These are phyloP conservation scores for Hypoxylon sp. DNA, from an alignment of 2,329 filamentous ascomycete species.

Conservation along the genomic window DNA sequence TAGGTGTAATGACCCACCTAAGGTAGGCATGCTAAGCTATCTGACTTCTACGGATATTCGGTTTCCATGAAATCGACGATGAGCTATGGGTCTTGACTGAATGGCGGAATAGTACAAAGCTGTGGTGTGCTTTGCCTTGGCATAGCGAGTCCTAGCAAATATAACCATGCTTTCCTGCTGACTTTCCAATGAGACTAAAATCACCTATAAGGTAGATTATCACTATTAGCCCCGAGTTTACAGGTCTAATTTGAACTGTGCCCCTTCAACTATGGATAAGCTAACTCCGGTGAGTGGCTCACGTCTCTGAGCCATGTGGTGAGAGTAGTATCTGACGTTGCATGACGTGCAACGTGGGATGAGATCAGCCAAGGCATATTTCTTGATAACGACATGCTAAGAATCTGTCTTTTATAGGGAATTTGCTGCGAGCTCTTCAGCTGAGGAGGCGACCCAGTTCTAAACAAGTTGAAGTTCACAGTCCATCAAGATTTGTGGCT, in stretches of 20 bases:
- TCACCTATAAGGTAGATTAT: too few species aligned
- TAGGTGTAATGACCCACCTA: background rate
- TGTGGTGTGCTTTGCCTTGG: too few species aligned
- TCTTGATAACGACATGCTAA: background rate
- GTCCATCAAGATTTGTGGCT: constrained; percentile 7
- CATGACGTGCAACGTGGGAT: background rate
- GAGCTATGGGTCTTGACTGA: background rate
- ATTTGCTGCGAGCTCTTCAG: background rate
- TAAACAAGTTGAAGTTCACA: background rate
- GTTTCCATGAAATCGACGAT: background rate
- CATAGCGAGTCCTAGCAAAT: background rate
- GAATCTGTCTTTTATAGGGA: background rate
- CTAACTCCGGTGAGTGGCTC: background rate
- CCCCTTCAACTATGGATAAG: background rate
- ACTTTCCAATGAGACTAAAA: background rate
- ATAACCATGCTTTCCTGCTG: background rate
- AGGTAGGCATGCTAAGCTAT: background rate
- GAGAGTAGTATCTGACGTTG: background rate
- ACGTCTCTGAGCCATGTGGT: background rate
- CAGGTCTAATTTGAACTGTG: background rate
- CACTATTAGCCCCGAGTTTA: too few species aligned
- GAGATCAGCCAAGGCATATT: constrained; percentile 10
- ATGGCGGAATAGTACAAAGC: background rate
- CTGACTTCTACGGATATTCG: background rate
- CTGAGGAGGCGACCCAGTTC: background rate